Percentiles rank a stretch among this genome's conserved stretches.
Evolutionary conservation across 352 stramenopile species (phyloP).

Genomic region (Pseudoperonospora humuli): DNA sequence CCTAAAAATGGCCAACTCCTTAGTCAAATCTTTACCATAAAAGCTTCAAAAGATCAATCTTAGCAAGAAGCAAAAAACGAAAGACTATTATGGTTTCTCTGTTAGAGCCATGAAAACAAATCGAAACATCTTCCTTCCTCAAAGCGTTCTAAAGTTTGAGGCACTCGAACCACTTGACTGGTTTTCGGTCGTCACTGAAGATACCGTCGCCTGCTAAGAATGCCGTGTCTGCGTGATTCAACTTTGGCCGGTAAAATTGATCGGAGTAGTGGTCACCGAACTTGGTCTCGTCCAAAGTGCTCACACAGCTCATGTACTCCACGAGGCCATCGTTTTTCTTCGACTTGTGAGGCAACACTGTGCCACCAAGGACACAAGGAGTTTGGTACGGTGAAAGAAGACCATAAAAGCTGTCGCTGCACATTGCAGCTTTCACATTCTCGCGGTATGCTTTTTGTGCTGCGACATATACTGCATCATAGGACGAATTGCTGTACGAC

Average conservation of each 20-base stretch:
- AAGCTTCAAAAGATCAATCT: too few relatives aligned
- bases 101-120: too few relatives aligned
- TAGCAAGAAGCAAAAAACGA: too few relatives aligned
- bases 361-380: slow-evolving; percentile 10
- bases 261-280: slow-evolving; percentile 6
- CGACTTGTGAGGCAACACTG: slow-evolving; percentile 22
- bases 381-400: slow-evolving; percentile 25
- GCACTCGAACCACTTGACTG: slow-evolving; percentile 41
- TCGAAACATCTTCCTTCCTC: too few relatives aligned
- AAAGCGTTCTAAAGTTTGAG: too few relatives aligned
- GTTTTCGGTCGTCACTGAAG: slow-evolving; percentile 28
- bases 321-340: slow-evolving; percentile 29
- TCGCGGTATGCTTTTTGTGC: slow-evolving; percentile 24
- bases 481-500: slow-evolving; percentile 11
- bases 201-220: slow-evolving; percentile 32
- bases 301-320: slow-evolving; percentile 39
- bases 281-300: background rate
- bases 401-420: slow-evolving; percentile 23
- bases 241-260: slow-evolving; percentile 27
- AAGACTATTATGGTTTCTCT: too few relatives aligned
- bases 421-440: slow-evolving; percentile 34
- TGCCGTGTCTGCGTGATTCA: slow-evolving; percentile 44
- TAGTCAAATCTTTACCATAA: too few relatives aligned
- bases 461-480: slow-evolving; percentile 14
- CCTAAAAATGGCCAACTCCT: too few relatives aligned